These are phyloP conservation scores for Daldinia decipiens DNA, from an alignment of 495 filamentous ascomycete genomes.

Conservation along the genomic window DNA sequence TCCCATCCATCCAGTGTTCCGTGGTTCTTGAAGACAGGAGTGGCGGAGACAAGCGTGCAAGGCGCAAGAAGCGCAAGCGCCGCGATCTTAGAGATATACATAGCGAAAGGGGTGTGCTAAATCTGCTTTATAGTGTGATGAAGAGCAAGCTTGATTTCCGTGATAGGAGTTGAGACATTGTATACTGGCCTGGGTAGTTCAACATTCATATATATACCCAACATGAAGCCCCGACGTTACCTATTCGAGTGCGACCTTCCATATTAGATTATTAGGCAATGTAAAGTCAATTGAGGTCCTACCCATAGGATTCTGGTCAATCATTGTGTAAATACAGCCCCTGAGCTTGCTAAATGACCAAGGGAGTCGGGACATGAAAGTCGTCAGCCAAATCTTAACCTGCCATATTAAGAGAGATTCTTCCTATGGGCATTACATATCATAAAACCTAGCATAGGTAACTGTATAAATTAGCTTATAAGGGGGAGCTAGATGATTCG, in stretches of 20 bases:
- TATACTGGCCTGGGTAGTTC: background rate
- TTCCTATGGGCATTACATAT: slow-evolving; percentile 7
- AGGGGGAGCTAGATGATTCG: background rate
- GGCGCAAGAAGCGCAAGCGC: slow-evolving; percentile 29
- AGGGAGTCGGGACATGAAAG: background rate
- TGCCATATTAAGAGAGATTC: slow-evolving; percentile 9
- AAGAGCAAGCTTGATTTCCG: background rate
- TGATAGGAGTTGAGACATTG: background rate
- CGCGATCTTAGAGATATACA: slow-evolving; percentile 25
- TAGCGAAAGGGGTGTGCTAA: background rate
- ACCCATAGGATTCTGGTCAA: slow-evolving; percentile 8
- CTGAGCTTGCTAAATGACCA: slow-evolving; percentile 6
- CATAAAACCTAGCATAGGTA: slow-evolving; percentile 7
- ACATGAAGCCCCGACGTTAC: background rate
- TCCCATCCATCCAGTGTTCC: slow-evolving; percentile 60
- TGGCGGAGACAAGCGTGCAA: slow-evolving; percentile 34
- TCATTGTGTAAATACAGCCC: slow-evolving; percentile 15
- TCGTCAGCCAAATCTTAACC: slow-evolving; percentile 11
- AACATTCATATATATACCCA: slow-evolving; percentile 24
- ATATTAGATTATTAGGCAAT: slow-evolving; percentile 2
- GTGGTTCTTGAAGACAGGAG: slow-evolving; percentile 58
- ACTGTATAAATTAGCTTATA: slow-evolving; percentile 2
- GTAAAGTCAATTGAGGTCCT: slow-evolving; percentile 1
- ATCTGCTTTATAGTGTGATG: slow-evolving; percentile 3
- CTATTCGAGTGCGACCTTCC: slow-evolving; percentile 11